A percentile compares a stretch with the other conserved stretches of the same genome.
phyloP scores from a whole-genome alignment of 768 basidiomycete genomes.

The Boletus patriciae region DNA sequence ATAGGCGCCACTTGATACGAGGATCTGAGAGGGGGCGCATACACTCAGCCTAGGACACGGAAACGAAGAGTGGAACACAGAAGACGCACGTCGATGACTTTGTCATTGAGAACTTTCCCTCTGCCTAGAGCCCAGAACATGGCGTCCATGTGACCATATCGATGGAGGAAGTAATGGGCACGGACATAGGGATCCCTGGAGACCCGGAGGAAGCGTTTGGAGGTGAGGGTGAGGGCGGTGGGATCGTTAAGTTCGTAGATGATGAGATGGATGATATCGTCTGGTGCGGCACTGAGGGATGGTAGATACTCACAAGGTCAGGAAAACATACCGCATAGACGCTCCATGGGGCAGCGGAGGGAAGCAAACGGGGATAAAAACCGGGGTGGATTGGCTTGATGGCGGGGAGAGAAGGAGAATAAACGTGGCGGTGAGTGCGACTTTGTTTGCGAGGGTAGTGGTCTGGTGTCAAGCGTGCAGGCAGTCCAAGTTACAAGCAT shows the following conservation, averaged over 20 bases:
- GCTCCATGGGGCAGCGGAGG: constrained; percentile 47
- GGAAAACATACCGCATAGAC: constrained; percentile 59
- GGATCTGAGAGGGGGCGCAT: constrained; percentile 49
- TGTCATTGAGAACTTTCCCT: constrained; percentile 61
- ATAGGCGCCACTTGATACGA: constrained; percentile 73
- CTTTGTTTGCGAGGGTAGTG: constrained; percentile 37
- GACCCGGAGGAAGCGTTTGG: constrained; percentile 59
- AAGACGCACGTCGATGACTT: constrained; percentile 65
- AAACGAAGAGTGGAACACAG: constrained; percentile 18
- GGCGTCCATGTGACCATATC: constrained; percentile 69
- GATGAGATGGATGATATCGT: constrained; percentile 71
- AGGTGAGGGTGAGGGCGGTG: constrained; percentile 53
- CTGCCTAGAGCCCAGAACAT: constrained; percentile 74
- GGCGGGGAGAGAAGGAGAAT: not conserved
- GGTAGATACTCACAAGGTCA: constrained; percentile 4
- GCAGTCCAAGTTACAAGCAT: constrained; percentile 32
- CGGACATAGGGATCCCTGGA: constrained; percentile 74
- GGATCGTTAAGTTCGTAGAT: constrained; percentile 73
- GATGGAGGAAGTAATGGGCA: constrained; percentile 74
- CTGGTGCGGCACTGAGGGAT: constrained; percentile 27
- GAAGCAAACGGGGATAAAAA: not conserved
- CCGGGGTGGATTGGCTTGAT: not conserved
- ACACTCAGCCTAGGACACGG: constrained; percentile 24
- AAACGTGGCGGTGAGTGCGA: constrained; percentile 9
- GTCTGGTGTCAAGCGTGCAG: constrained; percentile 36